Conservation (phyloP, 805 yeast species). For the Grigorovia yakushimaensis region DNA sequence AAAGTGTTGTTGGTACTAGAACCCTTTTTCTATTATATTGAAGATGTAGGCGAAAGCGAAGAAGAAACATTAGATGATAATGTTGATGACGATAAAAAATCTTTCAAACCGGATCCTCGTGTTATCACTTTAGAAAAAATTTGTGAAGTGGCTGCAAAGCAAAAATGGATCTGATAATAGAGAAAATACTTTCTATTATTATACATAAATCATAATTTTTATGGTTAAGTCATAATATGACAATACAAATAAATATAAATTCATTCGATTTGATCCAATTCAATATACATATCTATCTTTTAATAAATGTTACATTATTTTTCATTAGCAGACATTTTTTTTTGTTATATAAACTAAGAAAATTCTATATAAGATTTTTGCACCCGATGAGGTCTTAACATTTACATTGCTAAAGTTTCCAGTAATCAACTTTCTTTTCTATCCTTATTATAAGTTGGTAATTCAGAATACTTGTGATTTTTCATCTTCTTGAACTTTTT, state of each 20-base stretch:
- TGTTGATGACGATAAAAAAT: slow-evolving; percentile 4
- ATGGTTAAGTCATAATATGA: not conserved
- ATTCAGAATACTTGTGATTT: slow-evolving; percentile 33
- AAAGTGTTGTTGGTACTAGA: slow-evolving; percentile 29
- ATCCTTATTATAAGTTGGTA: slow-evolving; percentile 31
- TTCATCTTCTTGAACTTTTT: slow-evolving; percentile 24
- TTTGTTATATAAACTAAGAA: too few species aligned
- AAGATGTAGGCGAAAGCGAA: slow-evolving; percentile 24
- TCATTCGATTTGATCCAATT: too few species aligned
- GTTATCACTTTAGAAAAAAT: slow-evolving; percentile 29
- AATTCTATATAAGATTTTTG: too few species aligned
- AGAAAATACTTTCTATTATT: not conserved
- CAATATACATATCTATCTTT: too few species aligned
- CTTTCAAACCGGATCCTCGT: slow-evolving; percentile 27
- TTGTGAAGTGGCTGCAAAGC: slow-evolving; percentile 30
- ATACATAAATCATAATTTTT: not conserved
- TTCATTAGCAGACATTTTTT: too few species aligned
- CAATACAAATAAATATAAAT: too few species aligned
- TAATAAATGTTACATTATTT: too few species aligned
- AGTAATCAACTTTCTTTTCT: not conserved
- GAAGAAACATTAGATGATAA: slow-evolving; percentile 10
- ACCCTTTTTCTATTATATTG: slow-evolving; percentile 30
- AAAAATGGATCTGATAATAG: slow-evolving; percentile 24
- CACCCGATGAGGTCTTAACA: too few species aligned
- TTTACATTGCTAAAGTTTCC: too few species aligned